A percentile compares a stretch with the other conserved stretches of the same genome.
Evolutionary conservation across 1,284 basidiomycete species (phyloP).

Genomic region (Irpex sp.): DNA sequence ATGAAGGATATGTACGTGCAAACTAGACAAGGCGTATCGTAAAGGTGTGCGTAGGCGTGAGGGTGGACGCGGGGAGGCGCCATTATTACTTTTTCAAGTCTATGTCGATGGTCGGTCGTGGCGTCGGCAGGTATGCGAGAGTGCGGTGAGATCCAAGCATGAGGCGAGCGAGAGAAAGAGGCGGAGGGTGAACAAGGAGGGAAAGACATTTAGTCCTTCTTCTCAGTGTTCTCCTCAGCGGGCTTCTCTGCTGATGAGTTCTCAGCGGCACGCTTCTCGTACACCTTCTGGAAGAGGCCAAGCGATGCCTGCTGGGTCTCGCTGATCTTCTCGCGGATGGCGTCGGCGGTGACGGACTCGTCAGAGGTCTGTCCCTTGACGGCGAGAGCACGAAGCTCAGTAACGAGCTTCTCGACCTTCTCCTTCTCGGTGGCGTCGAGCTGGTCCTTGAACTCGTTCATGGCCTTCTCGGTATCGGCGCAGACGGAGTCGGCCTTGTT

Average conservation of each 20-base stretch:
- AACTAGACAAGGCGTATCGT: not conserved
- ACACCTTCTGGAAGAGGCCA: slow-evolving; percentile 97
- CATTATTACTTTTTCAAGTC: slow-evolving; percentile 24
- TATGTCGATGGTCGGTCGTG: slow-evolving; percentile 14
- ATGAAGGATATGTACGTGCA: slow-evolving; percentile 11
- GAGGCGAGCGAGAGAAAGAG: slow-evolving; percentile 10
- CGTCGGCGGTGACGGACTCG: slow-evolving; percentile 75
- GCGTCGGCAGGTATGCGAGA: not conserved
- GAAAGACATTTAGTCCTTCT: slow-evolving; percentile 57
- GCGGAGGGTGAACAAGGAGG: not conserved
- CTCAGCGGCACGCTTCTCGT: slow-evolving; percentile 87
- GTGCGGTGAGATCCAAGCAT: slow-evolving; percentile 2
- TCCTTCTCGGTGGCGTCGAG: slow-evolving; percentile 90
- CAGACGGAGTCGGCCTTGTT: slow-evolving; percentile 97
- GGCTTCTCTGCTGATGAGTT: slow-evolving; percentile 43
- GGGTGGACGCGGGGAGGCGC: slow-evolving; percentile 15
- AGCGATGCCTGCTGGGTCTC: slow-evolving; percentile 97
- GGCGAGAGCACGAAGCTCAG: slow-evolving; percentile 88
- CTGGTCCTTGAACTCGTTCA: slow-evolving; percentile 98
- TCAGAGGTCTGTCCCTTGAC: slow-evolving; percentile 90
- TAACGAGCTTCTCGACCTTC: slow-evolving; percentile 85
- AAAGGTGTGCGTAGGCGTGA: not conserved
- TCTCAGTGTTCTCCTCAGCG: slow-evolving; percentile 54
- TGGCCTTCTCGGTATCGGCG: slow-evolving; percentile 92
- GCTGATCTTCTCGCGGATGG: slow-evolving; percentile 90